Evolutionary conservation across 2,329 filamentous ascomycete species (phyloP), one percentile per base, ranked within the genome.

Genomic region (Penicillium hordei): DNA sequence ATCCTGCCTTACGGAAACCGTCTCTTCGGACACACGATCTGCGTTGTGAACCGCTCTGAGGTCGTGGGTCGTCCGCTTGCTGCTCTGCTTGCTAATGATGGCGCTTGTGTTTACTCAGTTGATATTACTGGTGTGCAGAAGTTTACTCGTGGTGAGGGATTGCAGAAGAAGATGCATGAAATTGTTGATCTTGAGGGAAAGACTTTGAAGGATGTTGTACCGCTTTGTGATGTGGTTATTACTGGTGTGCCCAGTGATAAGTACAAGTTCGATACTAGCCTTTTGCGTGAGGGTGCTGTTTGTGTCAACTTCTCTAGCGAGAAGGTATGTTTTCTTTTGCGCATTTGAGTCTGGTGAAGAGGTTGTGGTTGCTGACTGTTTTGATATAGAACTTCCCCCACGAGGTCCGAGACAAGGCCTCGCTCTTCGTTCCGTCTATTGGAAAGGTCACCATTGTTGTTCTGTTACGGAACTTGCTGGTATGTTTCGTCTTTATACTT

Each of bases 291-390:
- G 56, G 94, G 94, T 48, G 93, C 91, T 31, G 91, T 96, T n/a
- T 99, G 94, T 82, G 93, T 99, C 79, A 99, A 99, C 78, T 97
- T 99, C 75, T 95, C 92, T 8, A 96, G 91, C 51, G 91, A 90
- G 76, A 91, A 93, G 82, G 83, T 85, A 69, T 58, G 75, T 52
- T 48, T 23, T 17, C 39, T 27, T 31, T 29, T 19, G 39, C 25
- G 8, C 33, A n/a, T 21, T 13, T 15, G 44, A 42, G 33, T 10
- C 12, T 46, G 39, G 5, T 45, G 1, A 15, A 21, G 9, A 17
- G 7, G 7, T 45, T 19, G 1, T 25, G 39, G 21, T 21, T 15
- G 43, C 39, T 54, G n/a, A 52, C 43, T 55, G 13, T 53, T 13
- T 25, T 44, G 38, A 2, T 48, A 39, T 66, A 85, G 80, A 97